phyloP scores from a whole-genome alignment of 192 early-diverging fungal species.

The Thoreauomyces humboldtii region DNA sequence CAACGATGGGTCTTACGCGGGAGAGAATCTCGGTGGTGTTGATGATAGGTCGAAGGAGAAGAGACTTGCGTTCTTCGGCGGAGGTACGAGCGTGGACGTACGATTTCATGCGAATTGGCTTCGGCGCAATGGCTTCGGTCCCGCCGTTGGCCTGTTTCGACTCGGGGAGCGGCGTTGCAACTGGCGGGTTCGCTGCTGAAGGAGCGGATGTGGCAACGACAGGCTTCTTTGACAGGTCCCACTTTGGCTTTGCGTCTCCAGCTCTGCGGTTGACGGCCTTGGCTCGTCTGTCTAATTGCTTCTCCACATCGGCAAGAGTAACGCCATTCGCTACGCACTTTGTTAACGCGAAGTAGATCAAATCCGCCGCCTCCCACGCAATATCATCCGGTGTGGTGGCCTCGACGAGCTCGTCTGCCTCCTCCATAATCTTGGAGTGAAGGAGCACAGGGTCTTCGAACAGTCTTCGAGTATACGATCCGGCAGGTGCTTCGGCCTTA shows the following conservation, averaged over 20 bases:
- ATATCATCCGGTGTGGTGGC: constrained; percentile 73
- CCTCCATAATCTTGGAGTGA: constrained; percentile 91
- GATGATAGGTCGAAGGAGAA: constrained; percentile 89
- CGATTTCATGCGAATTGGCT: constrained; percentile 69
- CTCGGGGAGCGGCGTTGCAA: constrained; percentile 20
- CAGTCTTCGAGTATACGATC: constrained; percentile 89
- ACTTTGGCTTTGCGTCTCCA: constrained; percentile 88
- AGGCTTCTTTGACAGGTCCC: constrained; percentile 13
- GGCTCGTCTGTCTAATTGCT: constrained; percentile 77
- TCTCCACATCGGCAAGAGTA: constrained; percentile 79
- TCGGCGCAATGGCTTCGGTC: constrained; percentile 28
- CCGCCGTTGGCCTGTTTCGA: constrained; percentile 39
- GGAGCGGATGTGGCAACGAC: background rate
- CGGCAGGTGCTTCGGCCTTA: constrained; percentile 70
- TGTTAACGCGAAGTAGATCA: constrained; percentile 92
- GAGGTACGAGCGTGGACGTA: constrained; percentile 57
- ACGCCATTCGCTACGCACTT: constrained; percentile 84
- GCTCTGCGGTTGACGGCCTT: constrained; percentile 82
- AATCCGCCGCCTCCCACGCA: constrained; percentile 93
- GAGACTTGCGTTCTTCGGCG: constrained; percentile 46
- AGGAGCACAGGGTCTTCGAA: constrained; percentile 82
- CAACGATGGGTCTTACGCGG: constrained; percentile 87
- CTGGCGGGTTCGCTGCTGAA: constrained; percentile 4
- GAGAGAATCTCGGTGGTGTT: constrained; percentile 84
- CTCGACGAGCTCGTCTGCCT: constrained; percentile 88